phyloP scores from a whole-genome alignment of 805 yeast genomes.

The Metschnikowia orientalis region DNA sequence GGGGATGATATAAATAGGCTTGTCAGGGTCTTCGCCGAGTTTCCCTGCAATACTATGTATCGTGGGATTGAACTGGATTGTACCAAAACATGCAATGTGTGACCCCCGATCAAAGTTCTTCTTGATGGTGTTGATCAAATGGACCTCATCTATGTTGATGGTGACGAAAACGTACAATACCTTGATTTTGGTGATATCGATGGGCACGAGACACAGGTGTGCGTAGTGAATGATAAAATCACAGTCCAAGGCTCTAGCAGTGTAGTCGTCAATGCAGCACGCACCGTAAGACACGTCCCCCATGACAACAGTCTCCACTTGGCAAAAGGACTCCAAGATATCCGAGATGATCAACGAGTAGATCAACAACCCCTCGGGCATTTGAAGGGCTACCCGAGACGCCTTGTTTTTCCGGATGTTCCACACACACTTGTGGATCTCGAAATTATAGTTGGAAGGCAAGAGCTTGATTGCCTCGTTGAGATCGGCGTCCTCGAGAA shows the following conservation, averaged over 20 bases:
- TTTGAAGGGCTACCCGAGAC: slow-evolving; percentile 84
- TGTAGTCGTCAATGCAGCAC: slow-evolving; percentile 94
- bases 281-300: slow-evolving; percentile 99
- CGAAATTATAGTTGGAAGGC: slow-evolving; percentile 92
- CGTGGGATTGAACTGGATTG: slow-evolving; percentile 95
- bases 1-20: slow-evolving; percentile 60
- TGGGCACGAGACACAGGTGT: slow-evolving; percentile 93
- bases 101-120: slow-evolving; percentile 63
- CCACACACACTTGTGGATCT: slow-evolving; percentile 94
- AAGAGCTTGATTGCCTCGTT: slow-evolving; percentile 76
- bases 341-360: slow-evolving; percentile 89
- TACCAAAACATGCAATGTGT: slow-evolving; percentile 82
- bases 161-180: slow-evolving; percentile 95
- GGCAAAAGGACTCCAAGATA: slow-evolving; percentile 86
- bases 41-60: slow-evolving; percentile 71
- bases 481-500: slow-evolving; percentile 72
- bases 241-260: slow-evolving; percentile 89
- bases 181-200: slow-evolving; percentile 84
- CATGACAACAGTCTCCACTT: slow-evolving; percentile 86
- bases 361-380: slow-evolving; percentile 94
- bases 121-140: slow-evolving; percentile 70
- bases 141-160: slow-evolving; percentile 79
- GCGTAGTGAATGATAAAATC: slow-evolving; percentile 96
- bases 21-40: slow-evolving; percentile 46
- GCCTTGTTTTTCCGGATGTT: slow-evolving; percentile 73